phyloP scores from a whole-genome alignment of 2,329 filamentous ascomycete genomes.

The Pestalotiopsis sp. region DNA sequence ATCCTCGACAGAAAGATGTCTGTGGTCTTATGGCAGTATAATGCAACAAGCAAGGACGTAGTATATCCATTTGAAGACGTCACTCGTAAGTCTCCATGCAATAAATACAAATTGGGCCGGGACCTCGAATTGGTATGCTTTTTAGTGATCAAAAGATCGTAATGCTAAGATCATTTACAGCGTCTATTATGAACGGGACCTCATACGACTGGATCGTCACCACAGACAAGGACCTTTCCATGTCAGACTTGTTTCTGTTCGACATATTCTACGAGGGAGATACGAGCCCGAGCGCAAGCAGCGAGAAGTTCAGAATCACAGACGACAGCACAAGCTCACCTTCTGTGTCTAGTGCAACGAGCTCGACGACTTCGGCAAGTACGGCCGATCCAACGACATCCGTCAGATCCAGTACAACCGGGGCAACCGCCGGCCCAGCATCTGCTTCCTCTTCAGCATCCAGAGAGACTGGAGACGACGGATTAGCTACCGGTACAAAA shows the following conservation, averaged over 20 bases:
- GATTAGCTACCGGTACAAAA: neutral
- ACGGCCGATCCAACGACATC: neutral
- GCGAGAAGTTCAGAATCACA: constrained; percentile 10
- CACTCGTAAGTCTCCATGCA: neutral
- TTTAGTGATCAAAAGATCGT: too few species aligned
- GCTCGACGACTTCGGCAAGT: neutral
- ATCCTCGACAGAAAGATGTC: neutral
- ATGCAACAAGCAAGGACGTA: neutral
- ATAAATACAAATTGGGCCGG: too few species aligned
- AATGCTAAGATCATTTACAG: neutral
- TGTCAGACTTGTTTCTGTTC: constrained; percentile 1
- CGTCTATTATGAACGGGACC: too few species aligned
- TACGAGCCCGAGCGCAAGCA: neutral
- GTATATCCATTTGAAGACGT: constrained; percentile 13
- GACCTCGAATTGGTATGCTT: too few species aligned
- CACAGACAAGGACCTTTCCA: constrained; percentile 1
- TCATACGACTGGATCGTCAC: neutral
- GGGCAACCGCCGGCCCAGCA: neutral
- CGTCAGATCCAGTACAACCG: neutral
- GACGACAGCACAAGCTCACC: neutral
- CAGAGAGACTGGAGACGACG: neutral
- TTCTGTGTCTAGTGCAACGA: neutral
- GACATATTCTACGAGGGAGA: constrained; percentile 12
- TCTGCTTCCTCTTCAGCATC: neutral
- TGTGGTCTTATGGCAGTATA: constrained; percentile 7